phyloP scores from a whole-genome alignment of 2,329 filamentous ascomycete species.

The Endothia cerciana region DNA sequence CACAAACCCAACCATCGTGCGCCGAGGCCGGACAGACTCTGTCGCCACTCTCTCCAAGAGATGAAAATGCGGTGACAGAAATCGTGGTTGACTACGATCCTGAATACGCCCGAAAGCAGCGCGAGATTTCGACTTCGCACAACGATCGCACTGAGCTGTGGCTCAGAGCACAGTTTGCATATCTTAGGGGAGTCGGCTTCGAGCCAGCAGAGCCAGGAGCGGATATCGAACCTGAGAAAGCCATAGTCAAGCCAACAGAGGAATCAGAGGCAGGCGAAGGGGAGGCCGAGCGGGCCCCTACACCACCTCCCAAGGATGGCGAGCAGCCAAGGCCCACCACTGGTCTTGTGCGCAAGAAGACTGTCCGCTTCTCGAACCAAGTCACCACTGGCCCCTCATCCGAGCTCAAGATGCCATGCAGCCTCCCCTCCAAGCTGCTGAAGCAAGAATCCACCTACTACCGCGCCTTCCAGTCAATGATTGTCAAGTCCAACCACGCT shows the following conservation, averaged over 20 bases:
- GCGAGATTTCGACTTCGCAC: constrained; percentile 71
- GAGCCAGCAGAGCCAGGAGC: constrained; percentile 37
- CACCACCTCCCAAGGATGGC: constrained; percentile 32
- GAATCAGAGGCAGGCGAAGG: constrained; percentile 29
- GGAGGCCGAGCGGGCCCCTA: constrained; percentile 37
- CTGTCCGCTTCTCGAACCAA: constrained; percentile 72
- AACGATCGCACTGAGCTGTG: constrained; percentile 84
- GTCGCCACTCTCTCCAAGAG: constrained; percentile 46
- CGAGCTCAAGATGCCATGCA: constrained; percentile 45
- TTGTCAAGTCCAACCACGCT: constrained; percentile 64
- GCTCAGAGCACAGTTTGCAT: constrained; percentile 80
- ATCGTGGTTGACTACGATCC: constrained; percentile 75
- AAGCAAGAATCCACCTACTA: constrained; percentile 80
- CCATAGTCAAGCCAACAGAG: constrained; percentile 23
- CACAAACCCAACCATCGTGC: constrained; percentile 33
- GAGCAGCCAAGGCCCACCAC: constrained; percentile 29
- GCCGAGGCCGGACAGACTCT: constrained; percentile 38
- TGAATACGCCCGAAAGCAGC: constrained; percentile 73
- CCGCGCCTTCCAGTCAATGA: constrained; percentile 79
- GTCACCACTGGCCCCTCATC: constrained; percentile 45
- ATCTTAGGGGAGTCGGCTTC: constrained; percentile 69
- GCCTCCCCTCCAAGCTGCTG: constrained; percentile 55
- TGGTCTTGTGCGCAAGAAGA: constrained; percentile 61
- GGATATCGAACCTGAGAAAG: constrained; percentile 42
- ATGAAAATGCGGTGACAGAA: constrained; percentile 64